Conservation (phyloP, 116 monocot genomes). For the Thalassia testudinum region DNA sequence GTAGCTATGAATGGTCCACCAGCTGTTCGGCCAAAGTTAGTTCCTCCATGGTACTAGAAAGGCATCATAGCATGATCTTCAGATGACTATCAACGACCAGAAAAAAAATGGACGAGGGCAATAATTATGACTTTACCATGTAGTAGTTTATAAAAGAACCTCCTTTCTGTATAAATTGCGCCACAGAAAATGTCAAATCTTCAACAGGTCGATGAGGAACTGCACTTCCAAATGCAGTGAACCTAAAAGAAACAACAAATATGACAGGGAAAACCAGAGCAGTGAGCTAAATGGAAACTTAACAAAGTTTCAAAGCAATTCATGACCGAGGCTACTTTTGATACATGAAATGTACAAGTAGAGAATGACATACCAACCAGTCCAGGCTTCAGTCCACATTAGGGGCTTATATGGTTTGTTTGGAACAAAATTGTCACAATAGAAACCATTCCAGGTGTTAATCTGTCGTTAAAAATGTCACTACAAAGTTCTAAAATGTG, state of each 20-base stretch:
- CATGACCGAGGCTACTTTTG: too few species aligned
- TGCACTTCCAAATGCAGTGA: conserved; percentile 73
- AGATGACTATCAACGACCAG: neutral
- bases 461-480: conserved; percentile 69
- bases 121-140: conserved; percentile 32
- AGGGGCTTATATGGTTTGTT: conserved; percentile 70
- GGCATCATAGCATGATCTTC: too few species aligned
- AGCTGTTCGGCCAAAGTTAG: conserved; percentile 80
- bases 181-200: conserved; percentile 80
- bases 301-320: too few species aligned
- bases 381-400: conserved; percentile 99
- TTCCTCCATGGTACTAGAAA: conserved; percentile 91
- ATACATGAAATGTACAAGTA: neutral
- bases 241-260: conserved; percentile 29
- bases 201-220: conserved; percentile 74
- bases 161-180: conserved; percentile 84
- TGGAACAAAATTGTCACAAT: conserved; percentile 84
- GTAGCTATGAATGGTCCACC: conserved; percentile 92
- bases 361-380: conserved; percentile 47
- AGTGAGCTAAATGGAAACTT: too few species aligned
- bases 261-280: conserved; percentile 53
- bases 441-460: conserved; percentile 92
- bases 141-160: conserved; percentile 93
- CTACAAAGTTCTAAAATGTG: too few species aligned
- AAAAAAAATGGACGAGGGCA: neutral